phyloP scores from a whole-genome alignment of 1,284 basidiomycete species.

The Bondarzewia mesenterica region DNA sequence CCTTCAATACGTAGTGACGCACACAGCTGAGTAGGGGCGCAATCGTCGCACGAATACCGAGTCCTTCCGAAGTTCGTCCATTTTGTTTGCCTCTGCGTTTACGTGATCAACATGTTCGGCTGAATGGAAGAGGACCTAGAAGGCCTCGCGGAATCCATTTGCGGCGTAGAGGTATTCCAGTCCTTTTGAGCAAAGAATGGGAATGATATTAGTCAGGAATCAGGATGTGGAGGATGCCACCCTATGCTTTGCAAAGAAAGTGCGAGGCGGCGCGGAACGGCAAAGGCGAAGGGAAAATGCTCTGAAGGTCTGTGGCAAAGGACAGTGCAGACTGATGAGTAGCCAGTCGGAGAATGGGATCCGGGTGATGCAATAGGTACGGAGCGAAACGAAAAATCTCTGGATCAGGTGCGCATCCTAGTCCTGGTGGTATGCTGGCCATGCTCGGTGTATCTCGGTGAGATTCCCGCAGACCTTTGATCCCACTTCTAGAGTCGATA shows the following conservation, averaged over 20 bases:
- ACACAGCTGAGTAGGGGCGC: constrained; percentile 85
- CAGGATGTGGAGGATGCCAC: constrained; percentile 44
- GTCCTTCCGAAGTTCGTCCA: constrained; percentile 86
- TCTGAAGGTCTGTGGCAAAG: constrained; percentile 36
- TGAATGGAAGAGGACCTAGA: constrained; percentile 83
- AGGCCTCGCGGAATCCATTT: constrained; percentile 81
- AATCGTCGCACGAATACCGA: constrained; percentile 95
- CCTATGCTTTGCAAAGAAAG: constrained; percentile 30
- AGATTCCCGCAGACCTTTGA: too few relatives aligned
- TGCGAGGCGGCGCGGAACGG: constrained; percentile 40
- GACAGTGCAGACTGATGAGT: constrained; percentile 59
- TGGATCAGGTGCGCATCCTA: too few relatives aligned
- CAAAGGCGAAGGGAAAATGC: constrained; percentile 48
- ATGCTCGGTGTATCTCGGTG: too few relatives aligned
- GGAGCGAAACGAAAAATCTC: constrained; percentile 73
- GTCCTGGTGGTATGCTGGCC: too few relatives aligned
- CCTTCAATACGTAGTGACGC: constrained; percentile 71
- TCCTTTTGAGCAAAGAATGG: constrained; percentile 75
- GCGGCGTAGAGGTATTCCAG: constrained; percentile 88
- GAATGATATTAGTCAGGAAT: constrained; percentile 67
- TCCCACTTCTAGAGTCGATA: too few relatives aligned
- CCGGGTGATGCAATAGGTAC: constrained; percentile 45
- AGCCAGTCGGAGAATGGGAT: constrained; percentile 46
- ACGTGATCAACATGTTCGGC: constrained; percentile 41
- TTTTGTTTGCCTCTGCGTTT: constrained; percentile 59